Evolutionary conservation across 2,329 filamentous ascomycete genomes (phyloP), one percentile per base, ranked within the genome.

Genomic region (Zalaria sp.): DNA sequence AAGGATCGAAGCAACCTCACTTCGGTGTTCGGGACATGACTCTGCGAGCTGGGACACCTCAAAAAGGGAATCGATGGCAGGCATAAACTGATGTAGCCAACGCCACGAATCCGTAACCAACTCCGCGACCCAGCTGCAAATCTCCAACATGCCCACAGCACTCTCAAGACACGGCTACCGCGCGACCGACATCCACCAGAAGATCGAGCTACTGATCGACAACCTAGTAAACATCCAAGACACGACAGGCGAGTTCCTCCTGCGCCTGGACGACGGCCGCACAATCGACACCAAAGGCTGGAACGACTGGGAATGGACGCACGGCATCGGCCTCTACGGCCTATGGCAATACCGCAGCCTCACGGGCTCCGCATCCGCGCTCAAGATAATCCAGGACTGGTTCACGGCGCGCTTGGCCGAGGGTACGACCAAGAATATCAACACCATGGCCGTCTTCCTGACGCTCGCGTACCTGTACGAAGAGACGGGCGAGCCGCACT

Each of bases 221-320:
- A 83, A 83, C 53, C 69, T 89, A 35, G 71, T 88, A 57, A 83
- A 83, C 60, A 87, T 88, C 62, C 75, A 77, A 53, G 83, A 89
- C 63, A 72, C 69, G 34, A 83, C 79, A 0, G 83, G 83, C 39
- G 71, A 83, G 53, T 88, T 86, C 57, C 68, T 88, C 25, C 65
- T 87, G 45, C 76, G 68, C 18, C 70, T 89, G 31, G 67, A 72
- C 2, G 82, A 88, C 52, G 83, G 83, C 43, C 73, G 80, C 31
- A 67, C 87, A 39, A 87, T 89, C 54, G 83, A 88, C 60, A 87
- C 83, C 43, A 89, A 89, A 61, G 82, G 81, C 43, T 89, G 83
- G 83, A 73, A 81, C 48, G 79, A 79, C 54, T 88, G 83, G 83
- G 82, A 87, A 62, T 56, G 45, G 45, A 47, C 45, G 3, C 45